A percentile compares a stretch with the other conserved stretches of the same genome.
These are phyloP conservation scores for Penicillium desertorum DNA, from an alignment of 495 filamentous ascomycete species.

Conservation along the genomic window DNA sequence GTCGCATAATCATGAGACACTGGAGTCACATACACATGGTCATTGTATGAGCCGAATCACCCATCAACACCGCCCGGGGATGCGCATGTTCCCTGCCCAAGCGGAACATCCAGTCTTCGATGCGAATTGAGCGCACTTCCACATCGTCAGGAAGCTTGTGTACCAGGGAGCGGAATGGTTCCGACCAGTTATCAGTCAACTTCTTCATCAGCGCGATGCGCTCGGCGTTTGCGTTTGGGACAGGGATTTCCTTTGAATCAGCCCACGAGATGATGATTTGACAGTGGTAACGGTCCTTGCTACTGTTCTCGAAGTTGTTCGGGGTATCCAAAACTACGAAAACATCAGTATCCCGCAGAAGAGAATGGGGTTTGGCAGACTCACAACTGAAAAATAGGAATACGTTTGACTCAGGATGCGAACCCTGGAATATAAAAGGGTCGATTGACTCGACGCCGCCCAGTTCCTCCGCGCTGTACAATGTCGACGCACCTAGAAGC, in stretches of 20 bases:
- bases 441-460: constrained; percentile 50
- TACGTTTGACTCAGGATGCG: constrained; percentile 53
- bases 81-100: constrained; percentile 27
- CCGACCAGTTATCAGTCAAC: constrained; percentile 53
- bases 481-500: constrained; percentile 46
- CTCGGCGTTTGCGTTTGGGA: constrained; percentile 43
- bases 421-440: constrained; percentile 61
- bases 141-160: constrained; percentile 46
- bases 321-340: constrained; percentile 48
- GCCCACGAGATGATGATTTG: constrained; percentile 59
- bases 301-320: constrained; percentile 39
- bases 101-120: constrained; percentile 56
- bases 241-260: constrained; percentile 35
- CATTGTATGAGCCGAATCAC: constrained; percentile 59
- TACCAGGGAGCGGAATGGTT: constrained; percentile 53
- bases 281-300: constrained; percentile 40
- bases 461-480: constrained; percentile 41
- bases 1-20: background rate
- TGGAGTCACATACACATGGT: constrained; percentile 49
- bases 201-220: constrained; percentile 52
- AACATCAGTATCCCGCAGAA: background rate
- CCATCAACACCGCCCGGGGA: constrained; percentile 47
- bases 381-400: constrained; percentile 57
- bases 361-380: background rate
- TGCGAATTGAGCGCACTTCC: constrained; percentile 48